These are phyloP conservation scores for Pseudogymnoascus sp. DNA, from an alignment of 2,329 filamentous ascomycete genomes.

Conservation along the genomic window DNA sequence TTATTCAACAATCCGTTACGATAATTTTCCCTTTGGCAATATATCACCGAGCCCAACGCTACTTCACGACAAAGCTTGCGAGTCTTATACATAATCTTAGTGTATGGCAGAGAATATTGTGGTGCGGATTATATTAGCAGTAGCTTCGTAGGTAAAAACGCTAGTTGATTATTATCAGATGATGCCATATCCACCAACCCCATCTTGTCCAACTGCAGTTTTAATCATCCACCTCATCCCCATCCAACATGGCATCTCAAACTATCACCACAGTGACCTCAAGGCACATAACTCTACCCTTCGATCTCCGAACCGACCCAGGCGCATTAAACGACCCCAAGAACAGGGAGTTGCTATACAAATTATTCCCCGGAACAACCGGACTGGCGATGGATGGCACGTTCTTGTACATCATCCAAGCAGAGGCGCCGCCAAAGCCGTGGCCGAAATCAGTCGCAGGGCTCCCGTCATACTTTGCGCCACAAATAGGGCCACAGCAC, in stretches of 20 bases:
- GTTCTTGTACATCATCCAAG: not conserved
- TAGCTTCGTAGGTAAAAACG: not conserved
- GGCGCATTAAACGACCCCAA: not conserved
- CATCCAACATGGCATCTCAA: not conserved
- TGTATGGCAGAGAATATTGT: too few relatives aligned
- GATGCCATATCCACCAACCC: not conserved
- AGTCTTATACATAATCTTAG: too few relatives aligned
- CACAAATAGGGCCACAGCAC: not conserved
- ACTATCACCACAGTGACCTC: not conserved
- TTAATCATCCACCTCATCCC: not conserved
- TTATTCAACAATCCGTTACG: too few relatives aligned
- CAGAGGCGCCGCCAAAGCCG: not conserved
- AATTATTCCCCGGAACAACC: not conserved
- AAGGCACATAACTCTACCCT: not conserved
- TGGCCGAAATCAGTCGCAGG: constrained; percentile 2
- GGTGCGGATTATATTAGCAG: not conserved
- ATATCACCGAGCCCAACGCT: too few relatives aligned
- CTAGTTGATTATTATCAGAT: not conserved
- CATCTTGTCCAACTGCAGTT: not conserved
- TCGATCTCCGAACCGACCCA: not conserved
- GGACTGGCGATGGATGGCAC: not conserved
- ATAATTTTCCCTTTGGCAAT: too few relatives aligned
- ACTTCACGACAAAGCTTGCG: too few relatives aligned
- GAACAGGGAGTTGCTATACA: not conserved
- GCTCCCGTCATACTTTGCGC: not conserved